Conservation (phyloP, 2,329 filamentous ascomycete genomes). For the Ophiobolus disseminans region DNA sequence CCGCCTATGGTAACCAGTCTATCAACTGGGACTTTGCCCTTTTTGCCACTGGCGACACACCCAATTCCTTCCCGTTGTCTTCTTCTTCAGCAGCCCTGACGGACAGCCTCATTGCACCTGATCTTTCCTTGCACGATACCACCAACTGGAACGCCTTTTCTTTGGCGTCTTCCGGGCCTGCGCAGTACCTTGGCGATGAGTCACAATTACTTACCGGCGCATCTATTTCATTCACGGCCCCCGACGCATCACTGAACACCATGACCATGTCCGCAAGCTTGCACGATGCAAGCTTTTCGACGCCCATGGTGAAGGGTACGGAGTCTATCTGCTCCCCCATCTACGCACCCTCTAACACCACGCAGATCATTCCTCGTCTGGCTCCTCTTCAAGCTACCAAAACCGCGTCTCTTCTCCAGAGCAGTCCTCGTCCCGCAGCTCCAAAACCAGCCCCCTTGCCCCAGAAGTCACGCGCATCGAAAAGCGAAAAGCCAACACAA, state of each 20-base stretch:
- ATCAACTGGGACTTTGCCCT: slow-evolving; percentile 39
- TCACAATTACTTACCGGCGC: slow-evolving; percentile 28
- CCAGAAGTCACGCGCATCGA: slow-evolving; percentile 39
- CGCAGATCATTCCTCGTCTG: slow-evolving; percentile 34
- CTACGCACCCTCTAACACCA: slow-evolving; percentile 15
- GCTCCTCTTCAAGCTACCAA: slow-evolving; percentile 35
- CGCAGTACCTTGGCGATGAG: slow-evolving; percentile 11
- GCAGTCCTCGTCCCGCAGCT: slow-evolving; percentile 28
- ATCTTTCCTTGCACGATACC: slow-evolving; percentile 27
- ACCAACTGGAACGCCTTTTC: slow-evolving; percentile 35
- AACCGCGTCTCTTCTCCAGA: slow-evolving; percentile 35
- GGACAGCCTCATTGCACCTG: slow-evolving; percentile 20
- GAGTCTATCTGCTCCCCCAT: background rate
- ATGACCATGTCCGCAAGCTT: slow-evolving; percentile 26
- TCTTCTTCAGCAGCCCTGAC: slow-evolving; percentile 33
- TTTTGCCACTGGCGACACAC: slow-evolving; percentile 33
- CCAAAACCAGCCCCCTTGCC: slow-evolving; percentile 29
- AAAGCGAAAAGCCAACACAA: slow-evolving; percentile 72
- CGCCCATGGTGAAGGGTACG: slow-evolving; percentile 38
- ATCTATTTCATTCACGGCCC: slow-evolving; percentile 14
- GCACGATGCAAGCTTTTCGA: slow-evolving; percentile 25
- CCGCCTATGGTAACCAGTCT: slow-evolving; percentile 33
- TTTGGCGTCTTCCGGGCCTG: slow-evolving; percentile 19
- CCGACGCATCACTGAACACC: slow-evolving; percentile 19
- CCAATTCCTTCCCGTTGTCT: slow-evolving; percentile 24